Evolutionary conservation across 495 filamentous ascomycete species (phyloP).

Genomic region (Neurospora sp.): DNA sequence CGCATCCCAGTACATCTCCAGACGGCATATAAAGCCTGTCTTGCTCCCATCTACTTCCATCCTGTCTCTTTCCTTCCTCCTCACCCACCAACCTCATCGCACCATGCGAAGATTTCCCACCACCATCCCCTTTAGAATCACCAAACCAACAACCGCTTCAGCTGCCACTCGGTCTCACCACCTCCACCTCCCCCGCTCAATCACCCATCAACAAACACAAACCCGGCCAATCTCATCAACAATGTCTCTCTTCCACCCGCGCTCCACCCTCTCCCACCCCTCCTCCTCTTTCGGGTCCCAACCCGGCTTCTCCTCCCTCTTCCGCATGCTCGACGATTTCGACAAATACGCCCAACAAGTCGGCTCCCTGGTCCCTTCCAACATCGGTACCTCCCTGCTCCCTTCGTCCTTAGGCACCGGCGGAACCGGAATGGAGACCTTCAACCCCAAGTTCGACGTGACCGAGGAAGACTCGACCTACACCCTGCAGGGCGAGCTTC

Average conservation of each 20-base stretch:
- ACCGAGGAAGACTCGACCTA: slow-evolving; percentile 58
- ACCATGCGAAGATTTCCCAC: not conserved
- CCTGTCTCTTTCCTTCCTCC: not conserved
- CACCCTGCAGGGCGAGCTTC: slow-evolving; percentile 80
- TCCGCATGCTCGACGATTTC: slow-evolving; percentile 72
- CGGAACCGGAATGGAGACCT: not conserved
- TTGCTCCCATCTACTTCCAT: not conserved
- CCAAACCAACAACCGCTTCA: not conserved
- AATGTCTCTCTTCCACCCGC: slow-evolving; percentile 20
- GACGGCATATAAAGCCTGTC: not conserved
- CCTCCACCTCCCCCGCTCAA: not conserved
- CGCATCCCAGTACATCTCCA: not conserved
- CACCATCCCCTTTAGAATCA: not conserved
- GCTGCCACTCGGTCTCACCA: not conserved
- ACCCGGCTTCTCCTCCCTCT: slow-evolving; percentile 54
- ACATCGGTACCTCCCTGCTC: slow-evolving; percentile 15
- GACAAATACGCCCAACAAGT: slow-evolving; percentile 40
- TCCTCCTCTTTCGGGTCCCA: slow-evolving; percentile 36
- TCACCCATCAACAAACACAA: not conserved
- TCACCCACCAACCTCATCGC: not conserved
- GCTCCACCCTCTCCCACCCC: slow-evolving; percentile 4
- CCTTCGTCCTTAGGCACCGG: not conserved
- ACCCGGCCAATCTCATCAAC: not conserved
- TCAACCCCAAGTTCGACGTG: slow-evolving; percentile 59
- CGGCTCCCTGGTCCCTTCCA: not conserved